Evolutionary conservation across 2,329 filamentous ascomycete species (phyloP), one percentile per base, ranked within the genome.

Genomic region (Stachybotrys echinatus): DNA sequence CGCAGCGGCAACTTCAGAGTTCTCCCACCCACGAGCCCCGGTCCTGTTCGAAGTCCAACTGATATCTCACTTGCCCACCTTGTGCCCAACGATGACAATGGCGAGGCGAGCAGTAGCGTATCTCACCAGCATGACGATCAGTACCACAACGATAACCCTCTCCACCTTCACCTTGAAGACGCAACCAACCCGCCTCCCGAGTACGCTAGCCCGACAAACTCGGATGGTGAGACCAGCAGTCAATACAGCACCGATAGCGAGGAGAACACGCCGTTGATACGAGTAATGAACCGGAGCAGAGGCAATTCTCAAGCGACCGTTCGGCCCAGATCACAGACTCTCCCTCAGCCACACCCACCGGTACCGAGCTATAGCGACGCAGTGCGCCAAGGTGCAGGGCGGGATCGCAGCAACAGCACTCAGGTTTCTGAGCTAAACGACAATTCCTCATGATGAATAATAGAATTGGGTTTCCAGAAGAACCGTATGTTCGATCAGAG

Each of bases 1-100:
- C 80, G 84, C 53, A 94, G 88, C 61, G 88, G 88, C 48, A 92
- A 89, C 60, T 85, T 91, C 62, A 80, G 90, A 55, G 75, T 92
- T 43, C 74, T 87, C 58, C 76, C 84, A 54, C 88, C 91, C 8
- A 88, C 88, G 19, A 96, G 89, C 63, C 92, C 92, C 1, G 94
- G 94, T 3, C 94, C 94, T 2, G 80, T 91, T 53, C 82, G 92
- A 58, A 95, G 89, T 62, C 92, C 94, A 8, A 97, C 94, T 12
- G 94, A 97, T 66, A 99, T 99, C 57, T 96, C 92, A 8, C 80
- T 99, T 45, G 89, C 92, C 23, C 90, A 92, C 61, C 79, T 96
- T 48, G 85, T 89, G 42, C 87, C 79, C 3, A 76, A 72, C 54
- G 86, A 92, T 57, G 80, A 84, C 50, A 81, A 76, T n/a, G 89